These are phyloP conservation scores for Sugiyamaella xylanicola DNA, from an alignment of 1,139 yeast genomes.

Conservation along the genomic window DNA sequence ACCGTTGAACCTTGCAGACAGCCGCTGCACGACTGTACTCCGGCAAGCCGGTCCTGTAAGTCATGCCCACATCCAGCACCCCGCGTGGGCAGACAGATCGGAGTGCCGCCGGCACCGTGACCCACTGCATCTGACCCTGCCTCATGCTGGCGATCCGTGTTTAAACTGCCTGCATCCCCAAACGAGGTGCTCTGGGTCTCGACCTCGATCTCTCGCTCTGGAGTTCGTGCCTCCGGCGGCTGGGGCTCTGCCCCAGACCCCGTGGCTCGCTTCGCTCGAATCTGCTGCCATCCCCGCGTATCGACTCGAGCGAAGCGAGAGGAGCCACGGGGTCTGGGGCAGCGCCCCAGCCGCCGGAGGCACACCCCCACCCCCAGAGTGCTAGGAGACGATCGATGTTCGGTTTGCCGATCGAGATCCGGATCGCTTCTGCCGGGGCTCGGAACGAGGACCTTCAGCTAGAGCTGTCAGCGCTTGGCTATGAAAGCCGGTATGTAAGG, in stretches of 20 bases:
- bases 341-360: not conserved
- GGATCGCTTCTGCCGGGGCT: too few species aligned
- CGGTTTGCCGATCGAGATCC: too few species aligned
- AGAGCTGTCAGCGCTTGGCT: too few species aligned
- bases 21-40: not conserved
- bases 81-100: too few species aligned
- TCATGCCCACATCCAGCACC: too few species aligned
- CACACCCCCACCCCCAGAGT: not conserved
- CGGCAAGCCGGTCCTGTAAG: too few species aligned
- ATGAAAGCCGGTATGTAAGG: too few species aligned
- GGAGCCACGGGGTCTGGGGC: slow-evolving; percentile 1
- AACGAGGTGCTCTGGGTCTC: not conserved
- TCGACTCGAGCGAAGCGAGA: slow-evolving; percentile 4
- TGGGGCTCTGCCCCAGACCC: slow-evolving; percentile 5
- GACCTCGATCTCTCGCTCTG: too few species aligned
- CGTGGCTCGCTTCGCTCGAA: slow-evolving; percentile 10
- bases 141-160: not conserved
- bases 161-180: not conserved
- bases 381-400: too few species aligned
- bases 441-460: too few species aligned
- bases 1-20: not conserved
- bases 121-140: not conserved
- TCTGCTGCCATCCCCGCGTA: too few species aligned
- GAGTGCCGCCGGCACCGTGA: not conserved
- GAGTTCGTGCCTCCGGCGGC: slow-evolving; percentile 12